Evolutionary conservation across 768 basidiomycete genomes (phyloP), one percentile per base, ranked within the genome.

Genomic region (Russula virescens): DNA sequence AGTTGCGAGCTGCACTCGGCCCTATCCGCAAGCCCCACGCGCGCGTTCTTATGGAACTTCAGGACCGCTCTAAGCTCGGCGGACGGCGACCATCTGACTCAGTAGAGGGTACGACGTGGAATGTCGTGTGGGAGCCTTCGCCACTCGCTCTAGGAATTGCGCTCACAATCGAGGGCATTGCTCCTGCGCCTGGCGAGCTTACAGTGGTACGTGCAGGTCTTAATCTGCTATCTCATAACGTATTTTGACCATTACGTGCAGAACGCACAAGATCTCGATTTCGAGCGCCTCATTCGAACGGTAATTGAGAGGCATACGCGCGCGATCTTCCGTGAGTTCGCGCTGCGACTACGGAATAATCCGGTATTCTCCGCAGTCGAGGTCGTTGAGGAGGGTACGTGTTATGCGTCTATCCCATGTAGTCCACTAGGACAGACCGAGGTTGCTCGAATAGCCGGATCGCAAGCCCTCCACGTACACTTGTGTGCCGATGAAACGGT

Each of bases 41-140:
- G 43, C 80, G 82, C 21, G 76, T 83, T 26, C 72, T 90, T 11
- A 80, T 85, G 0, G 81, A 83, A 60, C 73, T 91, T 58, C 87
- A 89, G 66, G 81, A 81, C 60, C 79, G 78, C 63, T 77, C 86
- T 4, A 90, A 89, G 67, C 75, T 89, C 5, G 62, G 46, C 9
- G 81, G 81, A 19, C 76, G 77, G 26, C 45, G 55, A 50, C 81
- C 87, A 5, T 91, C 89, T 1, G 93, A 95, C 69, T 82, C 88
- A 63, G 82, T 91, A 1, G 86, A 95, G 71, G 80, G 80, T 48
- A 74, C 88, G 49, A 79, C 75, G 34, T 85, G 94, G 55, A 75
- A 80, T n/a, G 85, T 89, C 14, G 77, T 77, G 56, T 97, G 94
- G 94, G 85, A 89, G 68, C 85, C 91, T 2, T 81, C 83, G 48